Conservation (phyloP, 495 filamentous ascomycete species). For the Neurospora sp. region DNA sequence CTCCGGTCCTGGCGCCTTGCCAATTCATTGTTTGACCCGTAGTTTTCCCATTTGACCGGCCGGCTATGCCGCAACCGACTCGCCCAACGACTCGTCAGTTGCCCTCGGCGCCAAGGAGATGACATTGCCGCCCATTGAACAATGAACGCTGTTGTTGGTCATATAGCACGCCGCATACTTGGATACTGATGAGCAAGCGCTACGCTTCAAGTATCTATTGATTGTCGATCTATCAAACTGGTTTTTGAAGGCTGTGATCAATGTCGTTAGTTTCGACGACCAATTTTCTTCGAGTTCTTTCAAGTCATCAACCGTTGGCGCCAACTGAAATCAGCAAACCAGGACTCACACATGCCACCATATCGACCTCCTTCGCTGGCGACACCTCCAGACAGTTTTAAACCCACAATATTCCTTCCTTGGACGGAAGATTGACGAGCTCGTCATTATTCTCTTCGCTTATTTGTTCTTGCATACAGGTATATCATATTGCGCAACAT, state of each 20-base stretch:
- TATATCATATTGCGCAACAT: no score
- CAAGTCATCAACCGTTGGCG: no score
- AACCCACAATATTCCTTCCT: no score
- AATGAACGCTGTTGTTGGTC: neutral
- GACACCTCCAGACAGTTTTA: no score
- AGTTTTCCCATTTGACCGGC: neutral
- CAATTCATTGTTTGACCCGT: neutral
- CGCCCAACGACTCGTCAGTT: neutral
- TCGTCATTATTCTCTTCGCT: no score
- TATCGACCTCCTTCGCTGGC: no score
- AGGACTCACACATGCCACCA: no score
- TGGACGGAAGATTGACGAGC: no score
- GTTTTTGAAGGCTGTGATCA: neutral
- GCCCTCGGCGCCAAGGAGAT: neutral
- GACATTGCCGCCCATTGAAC: neutral
- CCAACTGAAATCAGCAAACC: no score
- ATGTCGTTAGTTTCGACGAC: neutral
- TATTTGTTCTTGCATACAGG: no score
- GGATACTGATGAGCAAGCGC: neutral
- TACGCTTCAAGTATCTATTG: neutral
- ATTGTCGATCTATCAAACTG: no score
- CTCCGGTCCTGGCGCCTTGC: neutral
- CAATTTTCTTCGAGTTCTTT: no score
- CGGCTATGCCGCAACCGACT: neutral
- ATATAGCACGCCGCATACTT: neutral